Evolutionary conservation across 768 basidiomycete species (phyloP).

Genomic region (Sporobolomyces roseus): DNA sequence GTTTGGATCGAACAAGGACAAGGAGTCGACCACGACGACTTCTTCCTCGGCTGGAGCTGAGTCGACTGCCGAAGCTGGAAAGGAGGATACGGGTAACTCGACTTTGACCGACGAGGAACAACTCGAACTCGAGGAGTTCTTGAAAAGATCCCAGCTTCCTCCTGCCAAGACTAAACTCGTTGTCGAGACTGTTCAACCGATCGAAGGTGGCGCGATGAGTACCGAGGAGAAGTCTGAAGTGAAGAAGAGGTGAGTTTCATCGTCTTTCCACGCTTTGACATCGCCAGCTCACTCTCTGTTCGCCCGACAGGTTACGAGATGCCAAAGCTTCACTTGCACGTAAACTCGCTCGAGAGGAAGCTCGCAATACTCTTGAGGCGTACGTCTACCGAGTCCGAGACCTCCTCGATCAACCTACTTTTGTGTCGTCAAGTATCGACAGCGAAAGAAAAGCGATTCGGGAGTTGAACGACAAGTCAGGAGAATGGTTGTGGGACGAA

Average conservation of each 20-base stretch:
- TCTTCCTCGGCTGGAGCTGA: slow-evolving; percentile 26
- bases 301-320: slow-evolving; percentile 62
- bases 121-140: slow-evolving; percentile 56
- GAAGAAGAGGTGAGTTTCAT: slow-evolving; percentile 58
- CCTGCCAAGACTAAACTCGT: slow-evolving; percentile 20
- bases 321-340: slow-evolving; percentile 72
- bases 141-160: slow-evolving; percentile 17
- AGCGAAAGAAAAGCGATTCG: slow-evolving; percentile 69
- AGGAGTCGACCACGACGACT: slow-evolving; percentile 44
- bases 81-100: slow-evolving; percentile 19
- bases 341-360: slow-evolving; percentile 78
- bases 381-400: slow-evolving; percentile 90
- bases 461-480: slow-evolving; percentile 66
- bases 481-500: slow-evolving; percentile 75
- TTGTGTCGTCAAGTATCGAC: slow-evolving; percentile 44
- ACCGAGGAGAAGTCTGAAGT: slow-evolving; percentile 69
- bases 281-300: not conserved
- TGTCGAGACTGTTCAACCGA: slow-evolving; percentile 2
- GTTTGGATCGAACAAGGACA: slow-evolving; percentile 51
- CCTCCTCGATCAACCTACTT: slow-evolving; percentile 53
- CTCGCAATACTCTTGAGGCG: slow-evolving; percentile 81
- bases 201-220: slow-evolving; percentile 54
- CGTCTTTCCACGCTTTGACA: not conserved
- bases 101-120: slow-evolving; percentile 51
- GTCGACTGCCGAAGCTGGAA: slow-evolving; percentile 32